phyloP scores from a whole-genome alignment of 2,329 filamentous ascomycete species.

The Aspergillus fijiensis region DNA sequence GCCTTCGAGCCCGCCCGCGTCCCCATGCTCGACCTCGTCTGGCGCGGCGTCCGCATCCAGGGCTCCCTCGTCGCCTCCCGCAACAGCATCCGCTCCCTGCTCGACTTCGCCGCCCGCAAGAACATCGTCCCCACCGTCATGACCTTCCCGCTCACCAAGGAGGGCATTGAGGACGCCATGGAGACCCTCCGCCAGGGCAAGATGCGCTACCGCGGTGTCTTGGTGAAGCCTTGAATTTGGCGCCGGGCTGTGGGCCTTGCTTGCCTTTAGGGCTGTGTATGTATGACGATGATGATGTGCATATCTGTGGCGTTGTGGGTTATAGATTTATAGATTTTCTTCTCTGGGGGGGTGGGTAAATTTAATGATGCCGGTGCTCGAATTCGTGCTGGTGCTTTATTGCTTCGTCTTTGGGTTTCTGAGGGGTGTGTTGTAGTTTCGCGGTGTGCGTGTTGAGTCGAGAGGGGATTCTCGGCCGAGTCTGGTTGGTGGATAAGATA shows the following conservation, averaged over 20 bases:
- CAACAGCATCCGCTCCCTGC: conserved; percentile 61
- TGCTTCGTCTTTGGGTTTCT: too few relatives aligned
- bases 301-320: too few relatives aligned
- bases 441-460: too few relatives aligned
- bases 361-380: too few relatives aligned
- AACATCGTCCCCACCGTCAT: conserved; percentile 64
- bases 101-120: conserved; percentile 62
- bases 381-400: too few relatives aligned
- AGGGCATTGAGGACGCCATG: conserved; percentile 50
- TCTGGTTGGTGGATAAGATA: too few relatives aligned
- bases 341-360: too few relatives aligned
- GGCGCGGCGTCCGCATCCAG: conserved; percentile 58
- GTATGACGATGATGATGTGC: background rate
- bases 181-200: conserved; percentile 47
- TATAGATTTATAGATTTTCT: too few relatives aligned
- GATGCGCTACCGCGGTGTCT: conserved; percentile 43
- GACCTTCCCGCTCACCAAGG: conserved; percentile 57
- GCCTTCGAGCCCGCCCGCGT: conserved; percentile 22
- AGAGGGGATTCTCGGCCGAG: too few relatives aligned
- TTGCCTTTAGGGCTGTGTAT: background rate
- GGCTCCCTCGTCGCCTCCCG: conserved; percentile 64
- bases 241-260: too few relatives aligned
- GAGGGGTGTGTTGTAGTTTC: too few relatives aligned
- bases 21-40: conserved; percentile 49
- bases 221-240: background rate